A percentile compares a stretch with the other conserved stretches of the same genome.
phyloP scores from a whole-genome alignment of 2,329 filamentous ascomycete genomes.

The Aureobasidium lini region DNA sequence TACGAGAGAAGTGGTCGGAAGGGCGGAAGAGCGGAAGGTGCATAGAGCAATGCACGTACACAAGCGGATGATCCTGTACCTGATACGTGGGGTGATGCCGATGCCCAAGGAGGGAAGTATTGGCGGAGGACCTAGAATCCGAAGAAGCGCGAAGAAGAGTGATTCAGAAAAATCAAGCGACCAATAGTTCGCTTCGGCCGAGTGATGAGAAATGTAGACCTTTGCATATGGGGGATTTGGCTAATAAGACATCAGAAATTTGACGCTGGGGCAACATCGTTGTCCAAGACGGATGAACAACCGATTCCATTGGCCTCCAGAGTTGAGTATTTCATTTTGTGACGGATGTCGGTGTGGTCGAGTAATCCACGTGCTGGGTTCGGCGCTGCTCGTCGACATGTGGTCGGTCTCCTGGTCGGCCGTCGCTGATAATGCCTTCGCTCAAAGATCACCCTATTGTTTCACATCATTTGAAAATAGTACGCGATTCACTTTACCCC shows the following conservation, averaged over 20 bases:
- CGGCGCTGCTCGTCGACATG: background rate
- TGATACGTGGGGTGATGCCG: constrained; percentile 7
- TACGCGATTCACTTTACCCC: background rate
- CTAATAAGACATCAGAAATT: constrained; percentile 4
- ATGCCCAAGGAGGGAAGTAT: background rate
- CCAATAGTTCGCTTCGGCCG: background rate
- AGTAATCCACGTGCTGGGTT: background rate
- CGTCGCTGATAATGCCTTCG: background rate
- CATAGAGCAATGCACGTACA: background rate
- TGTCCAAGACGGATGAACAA: background rate
- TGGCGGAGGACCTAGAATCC: background rate
- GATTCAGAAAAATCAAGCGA: background rate
- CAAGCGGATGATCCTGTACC: background rate
- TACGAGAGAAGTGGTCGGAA: background rate
- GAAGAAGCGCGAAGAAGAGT: background rate
- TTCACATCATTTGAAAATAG: constrained; percentile 5
- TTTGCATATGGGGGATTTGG: background rate
- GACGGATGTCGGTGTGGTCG: background rate
- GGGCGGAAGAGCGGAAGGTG: background rate
- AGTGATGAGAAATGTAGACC: background rate
- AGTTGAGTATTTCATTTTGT: background rate
- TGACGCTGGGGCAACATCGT: background rate
- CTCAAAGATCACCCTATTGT: background rate
- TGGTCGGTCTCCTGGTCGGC: background rate
- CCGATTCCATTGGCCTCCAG: background rate